A percentile compares a stretch with the other conserved stretches of the same genome.
Conservation (phyloP, 1,284 basidiomycete genomes). For the Leccinum fallax region DNA sequence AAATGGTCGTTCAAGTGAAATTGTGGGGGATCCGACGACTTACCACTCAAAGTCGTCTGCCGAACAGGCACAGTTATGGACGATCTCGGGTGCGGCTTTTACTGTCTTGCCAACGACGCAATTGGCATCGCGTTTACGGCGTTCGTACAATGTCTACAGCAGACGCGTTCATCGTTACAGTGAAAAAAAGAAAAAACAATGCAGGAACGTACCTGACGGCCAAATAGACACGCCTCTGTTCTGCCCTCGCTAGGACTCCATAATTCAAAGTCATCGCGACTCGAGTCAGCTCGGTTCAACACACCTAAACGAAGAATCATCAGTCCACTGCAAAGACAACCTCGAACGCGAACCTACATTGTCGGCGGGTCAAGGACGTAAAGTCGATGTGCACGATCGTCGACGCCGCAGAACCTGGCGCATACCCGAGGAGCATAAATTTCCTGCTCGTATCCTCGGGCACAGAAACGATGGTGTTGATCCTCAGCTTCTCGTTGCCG, state of each 20-base stretch:
- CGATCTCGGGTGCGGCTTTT: slow-evolving; percentile 56
- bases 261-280: slow-evolving; percentile 89
- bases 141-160: slow-evolving; percentile 80
- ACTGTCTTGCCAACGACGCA: slow-evolving; percentile 79
- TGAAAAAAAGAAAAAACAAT: background rate
- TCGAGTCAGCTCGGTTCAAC: slow-evolving; percentile 69
- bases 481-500: slow-evolving; percentile 70
- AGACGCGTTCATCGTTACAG: slow-evolving; percentile 2
- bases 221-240: slow-evolving; percentile 79
- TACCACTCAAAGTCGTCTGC: slow-evolving; percentile 90
- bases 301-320: slow-evolving; percentile 50
- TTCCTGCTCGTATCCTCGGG: slow-evolving; percentile 88
- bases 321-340: background rate
- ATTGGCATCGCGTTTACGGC: slow-evolving; percentile 76
- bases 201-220: slow-evolving; percentile 61
- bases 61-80: slow-evolving; percentile 75
- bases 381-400: slow-evolving; percentile 92
- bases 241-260: slow-evolving; percentile 92
- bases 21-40: slow-evolving; percentile 24
- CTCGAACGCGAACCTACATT: slow-evolving; percentile 58
- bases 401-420: slow-evolving; percentile 51
- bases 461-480: slow-evolving; percentile 84
- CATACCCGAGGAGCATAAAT: slow-evolving; percentile 85
- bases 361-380: slow-evolving; percentile 67
- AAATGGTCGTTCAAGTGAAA: background rate